phyloP scores from a whole-genome alignment of 2,329 filamentous ascomycete genomes.

The Phoma sp. region DNA sequence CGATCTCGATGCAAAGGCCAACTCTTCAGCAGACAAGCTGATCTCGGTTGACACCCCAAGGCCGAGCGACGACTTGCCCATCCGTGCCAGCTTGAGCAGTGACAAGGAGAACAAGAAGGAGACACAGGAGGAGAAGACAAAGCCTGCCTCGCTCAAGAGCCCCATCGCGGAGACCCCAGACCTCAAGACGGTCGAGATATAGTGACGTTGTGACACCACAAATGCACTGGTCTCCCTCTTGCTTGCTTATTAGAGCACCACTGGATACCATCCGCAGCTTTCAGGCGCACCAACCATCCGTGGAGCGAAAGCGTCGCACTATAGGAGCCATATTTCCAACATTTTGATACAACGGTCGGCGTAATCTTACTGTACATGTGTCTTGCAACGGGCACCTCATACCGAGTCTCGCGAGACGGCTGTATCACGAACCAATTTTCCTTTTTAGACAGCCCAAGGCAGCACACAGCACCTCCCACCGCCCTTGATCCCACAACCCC shows the following conservation, averaged over 20 bases:
- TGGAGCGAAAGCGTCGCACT: neutral
- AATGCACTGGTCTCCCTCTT: neutral
- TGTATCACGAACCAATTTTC: slow-evolving; percentile 23
- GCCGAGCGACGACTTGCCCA: slow-evolving; percentile 47
- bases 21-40: slow-evolving; percentile 47
- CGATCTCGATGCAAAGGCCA: slow-evolving; percentile 41
- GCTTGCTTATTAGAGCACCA: slow-evolving; percentile 7
- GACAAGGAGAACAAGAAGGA: slow-evolving; percentile 49
- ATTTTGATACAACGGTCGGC: slow-evolving; percentile 18
- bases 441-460: slow-evolving; percentile 10
- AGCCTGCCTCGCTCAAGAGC: slow-evolving; percentile 39
- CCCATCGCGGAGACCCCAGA: slow-evolving; percentile 44
- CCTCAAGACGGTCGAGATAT: slow-evolving; percentile 60
- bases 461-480: slow-evolving; percentile 1
- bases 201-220: slow-evolving; percentile 18
- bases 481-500: neutral
- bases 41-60: slow-evolving; percentile 53
- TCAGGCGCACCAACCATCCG: slow-evolving; percentile 2
- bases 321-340: slow-evolving; percentile 7
- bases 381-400: slow-evolving; percentile 1
- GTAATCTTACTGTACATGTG: slow-evolving; percentile 20
- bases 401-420: slow-evolving; percentile 14
- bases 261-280: slow-evolving; percentile 17
- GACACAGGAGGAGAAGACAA: slow-evolving; percentile 29
- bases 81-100: slow-evolving; percentile 45